A percentile compares a stretch with the other conserved stretches of the same genome.
Conservation (phyloP, 169 alveolate genomes). For the Babesia caballi region DNA sequence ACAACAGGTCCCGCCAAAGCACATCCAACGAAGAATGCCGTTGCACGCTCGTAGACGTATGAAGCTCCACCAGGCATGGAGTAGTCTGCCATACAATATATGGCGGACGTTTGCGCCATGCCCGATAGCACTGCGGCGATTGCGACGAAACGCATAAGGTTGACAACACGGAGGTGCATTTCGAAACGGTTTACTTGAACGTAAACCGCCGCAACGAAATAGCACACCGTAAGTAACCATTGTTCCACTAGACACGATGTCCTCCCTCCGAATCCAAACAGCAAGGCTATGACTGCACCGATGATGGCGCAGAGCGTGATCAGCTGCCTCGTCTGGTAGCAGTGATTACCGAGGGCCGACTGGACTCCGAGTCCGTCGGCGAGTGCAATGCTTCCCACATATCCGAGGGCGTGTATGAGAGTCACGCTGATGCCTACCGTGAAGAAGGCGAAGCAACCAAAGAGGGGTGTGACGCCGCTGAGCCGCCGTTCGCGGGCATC, state of each 20-base stretch:
- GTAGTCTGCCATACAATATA: constrained; percentile 22
- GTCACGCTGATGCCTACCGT: constrained; percentile 6
- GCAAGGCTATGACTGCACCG: background rate
- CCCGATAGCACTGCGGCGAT: constrained; percentile 3
- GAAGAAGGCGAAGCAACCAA: constrained; percentile 11
- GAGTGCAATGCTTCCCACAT: background rate
- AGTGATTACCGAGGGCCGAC: background rate
- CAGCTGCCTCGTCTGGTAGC: constrained; percentile 28
- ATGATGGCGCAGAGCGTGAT: constrained; percentile 5
- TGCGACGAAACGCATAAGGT: constrained; percentile 11
- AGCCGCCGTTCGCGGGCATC: background rate
- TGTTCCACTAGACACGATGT: background rate
- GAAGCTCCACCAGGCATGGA: constrained; percentile 12
- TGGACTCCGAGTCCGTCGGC: constrained; percentile 4
- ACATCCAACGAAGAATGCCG: constrained; percentile 15
- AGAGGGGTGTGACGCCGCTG: constrained; percentile 14
- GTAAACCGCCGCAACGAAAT: constrained; percentile 7
- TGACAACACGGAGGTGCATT: constrained; percentile 3
- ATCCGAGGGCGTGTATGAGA: background rate
- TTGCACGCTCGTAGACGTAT: background rate
- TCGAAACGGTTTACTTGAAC: background rate
- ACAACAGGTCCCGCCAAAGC: constrained; percentile 9
- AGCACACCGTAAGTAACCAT: constrained; percentile 8
- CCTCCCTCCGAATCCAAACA: constrained; percentile 9
- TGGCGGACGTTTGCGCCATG: constrained; percentile 23